These are phyloP conservation scores for Teunomyces gatunensis DNA, from an alignment of 805 yeast species.

Conservation along the genomic window DNA sequence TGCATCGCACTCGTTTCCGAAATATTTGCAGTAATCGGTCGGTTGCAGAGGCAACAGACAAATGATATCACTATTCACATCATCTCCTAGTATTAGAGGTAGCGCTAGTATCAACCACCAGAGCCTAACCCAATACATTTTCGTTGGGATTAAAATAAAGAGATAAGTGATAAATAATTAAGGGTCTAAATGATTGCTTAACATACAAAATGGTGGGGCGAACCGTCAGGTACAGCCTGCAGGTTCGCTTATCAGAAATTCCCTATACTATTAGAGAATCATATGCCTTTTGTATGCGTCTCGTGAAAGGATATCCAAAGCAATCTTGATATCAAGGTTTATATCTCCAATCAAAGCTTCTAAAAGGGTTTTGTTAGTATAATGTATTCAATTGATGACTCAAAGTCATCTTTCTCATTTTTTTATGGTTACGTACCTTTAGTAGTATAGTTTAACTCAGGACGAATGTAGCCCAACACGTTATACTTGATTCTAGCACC, in stretches of 20 bases:
- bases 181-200: not conserved
- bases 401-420: no score
- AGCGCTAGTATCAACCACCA: not conserved
- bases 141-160: not conserved
- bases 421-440: constrained; percentile 29
- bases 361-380: constrained; percentile 20
- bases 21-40: constrained; percentile 14
- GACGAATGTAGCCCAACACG: constrained; percentile 86
- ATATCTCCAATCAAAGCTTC: constrained; percentile 88
- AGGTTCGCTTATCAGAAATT: not conserved
- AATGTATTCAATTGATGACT: no score
- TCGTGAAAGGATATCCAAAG: constrained; percentile 44
- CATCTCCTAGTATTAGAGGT: not conserved
- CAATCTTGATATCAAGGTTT: constrained; percentile 70
- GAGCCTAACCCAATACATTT: not conserved
- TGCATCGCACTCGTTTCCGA: constrained; percentile 19
- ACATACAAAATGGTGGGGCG: not conserved
- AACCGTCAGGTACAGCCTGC: not conserved
- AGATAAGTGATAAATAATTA: not conserved
- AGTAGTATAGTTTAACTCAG: constrained; percentile 83
- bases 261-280: not conserved
- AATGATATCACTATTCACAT: not conserved
- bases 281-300: constrained; percentile 13
- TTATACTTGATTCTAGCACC: constrained; percentile 73
- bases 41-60: not conserved